Conservation (phyloP, 1,139 yeast genomes). For the Hyphopichia wangnamkhiaoensis region DNA sequence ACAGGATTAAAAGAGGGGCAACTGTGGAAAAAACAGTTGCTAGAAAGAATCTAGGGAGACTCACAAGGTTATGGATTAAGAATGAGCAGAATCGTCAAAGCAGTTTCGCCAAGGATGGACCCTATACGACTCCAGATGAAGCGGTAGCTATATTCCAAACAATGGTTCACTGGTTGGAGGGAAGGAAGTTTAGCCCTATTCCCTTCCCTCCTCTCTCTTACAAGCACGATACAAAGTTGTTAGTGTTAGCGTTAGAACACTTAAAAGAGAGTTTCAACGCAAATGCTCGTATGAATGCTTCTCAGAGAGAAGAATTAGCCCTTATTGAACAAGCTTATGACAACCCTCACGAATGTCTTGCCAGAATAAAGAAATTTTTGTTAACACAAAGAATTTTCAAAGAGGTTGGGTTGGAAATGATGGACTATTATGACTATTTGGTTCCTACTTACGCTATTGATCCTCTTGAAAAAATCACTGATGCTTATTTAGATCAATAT, state of each 20-base stretch:
- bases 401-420: conserved; percentile 85
- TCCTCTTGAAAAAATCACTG: conserved; percentile 93
- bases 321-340: conserved; percentile 95
- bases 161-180: conserved; percentile 92
- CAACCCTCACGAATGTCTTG: conserved; percentile 90
- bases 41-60: conserved; percentile 85
- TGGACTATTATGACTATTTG: conserved; percentile 84
- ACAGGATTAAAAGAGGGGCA: conserved; percentile 81
- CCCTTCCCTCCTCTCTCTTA: conserved; percentile 93
- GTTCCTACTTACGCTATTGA: conserved; percentile 87
- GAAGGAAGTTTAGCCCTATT: conserved; percentile 79
- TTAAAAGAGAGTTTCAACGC: conserved; percentile 81
- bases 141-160: conserved; percentile 86
- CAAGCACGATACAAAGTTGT: conserved; percentile 88
- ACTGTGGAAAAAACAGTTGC: conserved; percentile 94
- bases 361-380: conserved; percentile 77
- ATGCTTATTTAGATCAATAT: conserved; percentile 93
- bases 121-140: conserved; percentile 81
- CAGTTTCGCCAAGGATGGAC: conserved; percentile 81
- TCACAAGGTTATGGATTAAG: conserved; percentile 90
- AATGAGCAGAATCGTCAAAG: conserved; percentile 89
- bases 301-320: conserved; percentile 90
- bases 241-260: conserved; percentile 86
- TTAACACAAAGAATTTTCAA: conserved; percentile 91
- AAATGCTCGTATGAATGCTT: conserved; percentile 80